phyloP scores from a whole-genome alignment of 2,329 filamentous ascomycete species.

The Fusarium decemcellulare region DNA sequence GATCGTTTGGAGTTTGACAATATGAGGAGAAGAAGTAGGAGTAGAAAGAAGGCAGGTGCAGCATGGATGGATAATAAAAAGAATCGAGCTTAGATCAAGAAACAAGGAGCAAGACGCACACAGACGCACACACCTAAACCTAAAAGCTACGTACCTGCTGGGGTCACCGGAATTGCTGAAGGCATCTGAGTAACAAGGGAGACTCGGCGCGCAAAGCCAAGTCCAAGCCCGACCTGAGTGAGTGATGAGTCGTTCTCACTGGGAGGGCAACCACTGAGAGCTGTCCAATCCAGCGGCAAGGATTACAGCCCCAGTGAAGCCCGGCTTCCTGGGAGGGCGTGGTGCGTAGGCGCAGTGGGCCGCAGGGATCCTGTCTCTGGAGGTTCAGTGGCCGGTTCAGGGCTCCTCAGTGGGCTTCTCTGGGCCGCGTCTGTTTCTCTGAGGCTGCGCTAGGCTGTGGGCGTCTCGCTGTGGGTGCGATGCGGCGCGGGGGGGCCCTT shows the following conservation, averaged over 20 bases:
- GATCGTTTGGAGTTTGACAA: constrained; percentile 31
- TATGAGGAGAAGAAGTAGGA: constrained; percentile 23
- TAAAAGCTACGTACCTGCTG: constrained; percentile 44
- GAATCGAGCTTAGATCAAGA: constrained; percentile 22
- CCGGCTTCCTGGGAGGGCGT: constrained; percentile 38
- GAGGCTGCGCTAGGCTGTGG: constrained; percentile 19
- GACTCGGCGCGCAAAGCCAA: constrained; percentile 30
- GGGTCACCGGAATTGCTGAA: constrained; percentile 48
- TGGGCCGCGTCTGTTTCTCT: constrained; percentile 24
- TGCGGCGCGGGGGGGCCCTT: neutral
- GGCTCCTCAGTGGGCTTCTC: constrained; percentile 36
- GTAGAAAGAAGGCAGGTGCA: constrained; percentile 20
- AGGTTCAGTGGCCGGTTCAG: constrained; percentile 26
- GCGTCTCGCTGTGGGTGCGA: constrained; percentile 13
- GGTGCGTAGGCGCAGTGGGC: constrained; percentile 39
- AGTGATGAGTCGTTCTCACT: constrained; percentile 37
- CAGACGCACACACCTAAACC: constrained; percentile 13
- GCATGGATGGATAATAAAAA: constrained; percentile 40
- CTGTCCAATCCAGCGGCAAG: constrained; percentile 40
- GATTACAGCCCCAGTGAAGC: constrained; percentile 40
- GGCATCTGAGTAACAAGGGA: constrained; percentile 47
- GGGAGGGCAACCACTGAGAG: constrained; percentile 29
- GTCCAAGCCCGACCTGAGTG: constrained; percentile 35
- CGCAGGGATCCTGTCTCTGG: constrained; percentile 38
- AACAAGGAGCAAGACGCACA: constrained; percentile 33